Percentiles rank a stretch among this genome's conserved stretches.
phyloP scores from a whole-genome alignment of 1,284 basidiomycete genomes.

The Malassezia brasiliensis region DNA sequence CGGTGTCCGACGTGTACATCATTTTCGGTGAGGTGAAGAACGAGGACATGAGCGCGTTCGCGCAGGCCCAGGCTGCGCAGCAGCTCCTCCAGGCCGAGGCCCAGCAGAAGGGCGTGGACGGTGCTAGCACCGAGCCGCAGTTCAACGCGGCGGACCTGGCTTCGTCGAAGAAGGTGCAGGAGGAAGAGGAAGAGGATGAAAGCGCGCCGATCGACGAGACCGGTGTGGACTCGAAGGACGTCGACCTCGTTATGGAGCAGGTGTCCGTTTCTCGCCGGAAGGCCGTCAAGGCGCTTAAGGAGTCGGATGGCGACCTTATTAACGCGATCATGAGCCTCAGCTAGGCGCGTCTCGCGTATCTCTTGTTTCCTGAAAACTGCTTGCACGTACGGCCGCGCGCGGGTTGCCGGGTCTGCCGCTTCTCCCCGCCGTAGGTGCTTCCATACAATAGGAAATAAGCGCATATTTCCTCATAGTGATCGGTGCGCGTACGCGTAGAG shows the following conservation, averaged over 20 bases:
- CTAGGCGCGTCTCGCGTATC: constrained; percentile 13
- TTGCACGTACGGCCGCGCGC: background rate
- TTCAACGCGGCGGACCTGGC: constrained; percentile 14
- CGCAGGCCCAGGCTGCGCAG: constrained; percentile 72
- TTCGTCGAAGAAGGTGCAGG: constrained; percentile 21
- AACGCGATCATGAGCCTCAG: constrained; percentile 46
- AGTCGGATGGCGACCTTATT: constrained; percentile 45
- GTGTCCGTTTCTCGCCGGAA: constrained; percentile 46
- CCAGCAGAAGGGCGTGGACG: constrained; percentile 50
- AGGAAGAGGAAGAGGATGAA: constrained; percentile 48
- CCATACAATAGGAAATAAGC: background rate
- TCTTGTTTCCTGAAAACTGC: background rate
- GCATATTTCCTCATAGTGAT: constrained; percentile 11
- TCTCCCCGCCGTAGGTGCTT: no score
- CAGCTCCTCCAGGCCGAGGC: constrained; percentile 58
- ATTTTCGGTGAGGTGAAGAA: constrained; percentile 97
- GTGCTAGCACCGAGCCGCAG: constrained; percentile 16
- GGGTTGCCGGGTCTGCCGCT: no score
- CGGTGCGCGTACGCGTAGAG: constrained; percentile 12
- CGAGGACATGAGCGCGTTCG: constrained; percentile 80
- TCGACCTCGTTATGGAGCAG: constrained; percentile 81
- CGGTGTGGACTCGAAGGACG: constrained; percentile 75
- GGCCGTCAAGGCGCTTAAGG: constrained; percentile 48
- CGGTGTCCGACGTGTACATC: constrained; percentile 94
- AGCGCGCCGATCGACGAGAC: constrained; percentile 49